These are phyloP conservation scores for Cruciata laevipes DNA, from an alignment of 257 asterid species.

Conservation along the genomic window DNA sequence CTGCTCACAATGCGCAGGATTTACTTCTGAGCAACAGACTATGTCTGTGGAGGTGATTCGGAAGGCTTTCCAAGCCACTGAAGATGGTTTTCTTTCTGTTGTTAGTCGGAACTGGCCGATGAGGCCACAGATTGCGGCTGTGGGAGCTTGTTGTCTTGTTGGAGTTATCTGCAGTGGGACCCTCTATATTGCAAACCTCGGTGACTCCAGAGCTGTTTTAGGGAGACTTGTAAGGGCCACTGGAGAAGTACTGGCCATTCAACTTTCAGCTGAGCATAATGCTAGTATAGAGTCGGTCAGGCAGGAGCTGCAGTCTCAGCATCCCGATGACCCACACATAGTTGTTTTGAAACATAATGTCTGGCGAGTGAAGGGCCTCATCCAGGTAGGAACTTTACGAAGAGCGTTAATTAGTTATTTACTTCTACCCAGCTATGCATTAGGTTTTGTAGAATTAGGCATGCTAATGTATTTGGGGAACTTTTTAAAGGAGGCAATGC, in stretches of 20 bases:
- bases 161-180: conserved; percentile 54
- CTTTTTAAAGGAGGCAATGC: background rate
- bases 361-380: conserved; percentile 74
- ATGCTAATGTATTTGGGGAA: no score
- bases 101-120: conserved; percentile 49
- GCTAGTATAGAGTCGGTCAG: conserved; percentile 58
- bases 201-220: conserved; percentile 64
- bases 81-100: conserved; percentile 55
- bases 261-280: conserved; percentile 63
- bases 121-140: conserved; percentile 62
- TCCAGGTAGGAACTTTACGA: conserved; percentile 34
- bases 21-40: conserved; percentile 52
- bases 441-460: background rate
- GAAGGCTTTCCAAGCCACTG: conserved; percentile 62
- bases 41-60: conserved; percentile 54
- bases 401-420: background rate
- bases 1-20: conserved; percentile 29
- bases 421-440: background rate
- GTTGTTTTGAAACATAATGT: conserved; percentile 72
- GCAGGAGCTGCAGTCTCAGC: conserved; percentile 49
- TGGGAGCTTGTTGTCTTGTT: conserved; percentile 70
- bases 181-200: conserved; percentile 58
- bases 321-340: conserved; percentile 60
- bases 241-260: conserved; percentile 54
- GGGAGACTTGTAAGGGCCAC: conserved; percentile 61